Percentiles rank a stretch among this genome's conserved stretches.
phyloP scores from a whole-genome alignment of 495 filamentous ascomycete species.

The Staphylotrichum tortipilum region DNA sequence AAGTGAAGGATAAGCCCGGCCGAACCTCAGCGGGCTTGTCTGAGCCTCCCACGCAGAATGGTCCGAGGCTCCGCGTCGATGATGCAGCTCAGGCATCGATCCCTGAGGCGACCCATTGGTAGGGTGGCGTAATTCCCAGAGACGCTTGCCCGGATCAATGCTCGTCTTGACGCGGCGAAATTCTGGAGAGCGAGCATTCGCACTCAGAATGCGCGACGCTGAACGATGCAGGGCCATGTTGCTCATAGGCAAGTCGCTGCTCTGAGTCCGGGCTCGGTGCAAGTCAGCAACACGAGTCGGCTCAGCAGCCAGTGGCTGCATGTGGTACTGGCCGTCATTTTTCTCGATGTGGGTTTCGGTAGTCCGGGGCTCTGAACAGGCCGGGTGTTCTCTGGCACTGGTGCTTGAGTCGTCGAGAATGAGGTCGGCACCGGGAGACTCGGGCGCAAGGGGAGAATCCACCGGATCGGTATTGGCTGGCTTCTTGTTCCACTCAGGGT shows the following conservation, averaged over 20 bases:
- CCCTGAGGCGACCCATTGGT: not conserved
- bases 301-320: not conserved
- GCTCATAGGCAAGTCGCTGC: not conserved
- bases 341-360: constrained; percentile 25
- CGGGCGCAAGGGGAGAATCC: not conserved
- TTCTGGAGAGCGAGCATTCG: not conserved
- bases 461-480: not conserved
- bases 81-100: constrained; percentile 7
- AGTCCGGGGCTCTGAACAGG: constrained; percentile 1
- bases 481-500: not conserved
- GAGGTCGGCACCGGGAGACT: not conserved
- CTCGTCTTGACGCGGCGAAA: not conserved
- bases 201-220: not conserved
- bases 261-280: not conserved
- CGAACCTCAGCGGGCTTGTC: not conserved
- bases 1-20: not conserved
- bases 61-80: not conserved
- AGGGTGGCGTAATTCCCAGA: not conserved
- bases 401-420: not conserved
- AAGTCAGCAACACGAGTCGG: constrained; percentile 1
- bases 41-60: not conserved
- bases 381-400: not conserved
- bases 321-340: constrained; percentile 23
- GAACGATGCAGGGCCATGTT: not conserved
- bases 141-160: not conserved